These are phyloP conservation scores for Microbotryum saponariae DNA, from an alignment of 1,284 basidiomycete species.

Conservation along the genomic window DNA sequence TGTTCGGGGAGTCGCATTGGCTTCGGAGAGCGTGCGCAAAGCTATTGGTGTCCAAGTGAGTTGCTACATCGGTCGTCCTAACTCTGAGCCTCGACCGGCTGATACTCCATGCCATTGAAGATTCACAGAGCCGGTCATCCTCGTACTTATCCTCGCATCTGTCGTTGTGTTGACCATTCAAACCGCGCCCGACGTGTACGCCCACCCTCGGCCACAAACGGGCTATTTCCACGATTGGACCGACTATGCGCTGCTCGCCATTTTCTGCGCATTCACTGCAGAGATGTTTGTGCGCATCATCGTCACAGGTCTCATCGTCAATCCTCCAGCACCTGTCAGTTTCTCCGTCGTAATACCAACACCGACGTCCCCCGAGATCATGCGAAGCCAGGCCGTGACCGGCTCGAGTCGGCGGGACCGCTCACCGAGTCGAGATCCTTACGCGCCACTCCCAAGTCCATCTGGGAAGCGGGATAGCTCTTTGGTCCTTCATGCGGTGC, in stretches of 20 bases:
- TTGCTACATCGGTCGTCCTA: conserved; percentile 35
- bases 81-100: conserved; percentile 9
- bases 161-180: conserved; percentile 77
- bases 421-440: too few species aligned
- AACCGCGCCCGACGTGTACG: conserved; percentile 51
- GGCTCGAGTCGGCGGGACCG: too few species aligned
- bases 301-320: conserved; percentile 82
- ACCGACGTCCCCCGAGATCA: too few species aligned
- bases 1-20: conserved; percentile 61
- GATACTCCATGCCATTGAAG: conserved; percentile 35
- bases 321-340: conserved; percentile 50
- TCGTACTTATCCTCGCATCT: conserved; percentile 76
- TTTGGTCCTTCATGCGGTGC: too few species aligned
- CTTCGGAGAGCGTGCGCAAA: conserved; percentile 56
- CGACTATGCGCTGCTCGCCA: conserved; percentile 69
- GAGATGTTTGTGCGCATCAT: conserved; percentile 84
- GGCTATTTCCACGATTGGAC: conserved; percentile 86
- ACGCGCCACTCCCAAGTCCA: too few species aligned
- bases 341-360: too few species aligned
- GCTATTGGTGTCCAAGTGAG: conserved; percentile 62
- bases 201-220: conserved; percentile 40
- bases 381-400: too few species aligned
- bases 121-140: conserved; percentile 78
- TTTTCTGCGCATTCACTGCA: conserved; percentile 80
- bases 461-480: too few species aligned